Base-by-base conservation (phyloP, 2,329 filamentous ascomycete species). In the Penicillium sp. region DNA sequence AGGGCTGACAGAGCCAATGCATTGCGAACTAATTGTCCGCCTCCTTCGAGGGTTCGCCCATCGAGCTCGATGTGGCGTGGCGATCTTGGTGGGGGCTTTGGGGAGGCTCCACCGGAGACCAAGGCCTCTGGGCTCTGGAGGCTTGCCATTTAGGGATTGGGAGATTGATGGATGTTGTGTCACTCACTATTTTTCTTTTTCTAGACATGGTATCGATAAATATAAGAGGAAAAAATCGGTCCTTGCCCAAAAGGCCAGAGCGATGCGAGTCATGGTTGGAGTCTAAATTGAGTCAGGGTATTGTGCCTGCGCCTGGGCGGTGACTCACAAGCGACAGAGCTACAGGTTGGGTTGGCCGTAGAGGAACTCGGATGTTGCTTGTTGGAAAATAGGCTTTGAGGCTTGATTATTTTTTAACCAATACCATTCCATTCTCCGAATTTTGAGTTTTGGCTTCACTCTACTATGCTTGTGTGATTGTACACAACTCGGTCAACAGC, bases 21-120 rank as follows among this genome's bases (percentile, higher is more conserved):
- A 49, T 83, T 78, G 22, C 84, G 82, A 42, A 86, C 73, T 2
- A 87, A 75, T 67, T 87, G 84, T 14, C 84, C 84, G 25, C 84
- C 84, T 37, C 84, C 84, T 77, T 87, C 84, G 20, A 86, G 79
- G 3, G 78, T 84, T 18, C 77, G 78, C 46, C 84, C 83, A 64
- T 84, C 78, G 11, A 86, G 69, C 48, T 73, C 65, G 25, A 80
- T 51, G 40, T 59, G 61, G 20, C 35, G 40, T 5, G 50, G 35
- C n/a, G 44, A 35, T 56, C 22, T 40, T 31, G n/a, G 55, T 45
- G 49, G 49, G 15, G 53, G 15, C 18, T 11, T 27, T n/a, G 37
- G 42, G 37, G 48, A 31, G 26, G 31, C 49, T 49, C 42, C 40
- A 59, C 27, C 42, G 26, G 51, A 25, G 37, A 15, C n/a, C 20